These are phyloP conservation scores for Plasmodium reichenowi DNA, from an alignment of 169 alveolate genomes.

Conservation along the genomic window DNA sequence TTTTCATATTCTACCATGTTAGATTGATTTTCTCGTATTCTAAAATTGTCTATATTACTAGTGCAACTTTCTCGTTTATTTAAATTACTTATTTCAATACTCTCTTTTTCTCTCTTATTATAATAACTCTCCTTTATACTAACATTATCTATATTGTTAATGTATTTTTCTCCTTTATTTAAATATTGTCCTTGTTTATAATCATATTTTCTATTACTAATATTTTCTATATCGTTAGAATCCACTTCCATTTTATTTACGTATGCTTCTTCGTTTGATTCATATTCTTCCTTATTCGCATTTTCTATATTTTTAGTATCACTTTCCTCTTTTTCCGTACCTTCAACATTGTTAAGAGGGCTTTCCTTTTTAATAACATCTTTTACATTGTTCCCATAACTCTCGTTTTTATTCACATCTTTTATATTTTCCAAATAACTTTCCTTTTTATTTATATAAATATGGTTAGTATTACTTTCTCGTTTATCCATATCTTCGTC, in stretches of 20 bases:
- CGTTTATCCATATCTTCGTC: too few species aligned
- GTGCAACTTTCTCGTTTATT: background rate
- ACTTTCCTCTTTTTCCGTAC: background rate
- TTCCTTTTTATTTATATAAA: too few species aligned
- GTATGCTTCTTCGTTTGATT: background rate
- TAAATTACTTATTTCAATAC: background rate
- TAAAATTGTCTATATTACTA: background rate
- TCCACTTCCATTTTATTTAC: background rate
- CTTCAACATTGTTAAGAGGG: background rate
- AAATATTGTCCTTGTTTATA: background rate
- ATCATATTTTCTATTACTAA: background rate
- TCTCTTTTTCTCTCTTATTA: background rate
- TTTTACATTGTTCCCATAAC: background rate
- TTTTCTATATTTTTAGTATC: background rate
- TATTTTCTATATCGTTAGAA: background rate
- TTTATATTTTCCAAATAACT: too few species aligned
- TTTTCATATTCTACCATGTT: background rate
- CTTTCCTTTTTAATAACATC: background rate
- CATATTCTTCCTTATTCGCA: background rate
- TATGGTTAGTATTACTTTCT: too few species aligned
- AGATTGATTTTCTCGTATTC: too few species aligned
- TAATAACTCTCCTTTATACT: too few species aligned
- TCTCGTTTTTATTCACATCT: background rate
- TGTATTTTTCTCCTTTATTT: background rate
- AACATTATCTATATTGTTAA: conserved; percentile 1